Evolutionary conservation across 352 stramenopile species (phyloP).

Genomic region (Pythium rhizo-oryzae): DNA sequence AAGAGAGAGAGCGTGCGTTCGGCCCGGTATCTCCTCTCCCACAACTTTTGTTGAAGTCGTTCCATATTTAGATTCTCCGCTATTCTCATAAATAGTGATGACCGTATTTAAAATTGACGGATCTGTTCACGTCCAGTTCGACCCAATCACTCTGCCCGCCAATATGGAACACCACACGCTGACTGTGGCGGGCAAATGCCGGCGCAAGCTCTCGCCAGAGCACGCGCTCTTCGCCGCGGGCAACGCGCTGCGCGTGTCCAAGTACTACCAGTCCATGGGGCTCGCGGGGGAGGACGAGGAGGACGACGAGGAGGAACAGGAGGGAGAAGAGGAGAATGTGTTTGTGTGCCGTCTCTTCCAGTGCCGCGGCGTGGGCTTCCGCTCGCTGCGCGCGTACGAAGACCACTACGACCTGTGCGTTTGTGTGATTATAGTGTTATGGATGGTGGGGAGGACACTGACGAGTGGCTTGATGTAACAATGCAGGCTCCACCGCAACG

Average conservation of each 20-base stretch:
- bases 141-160: no score
- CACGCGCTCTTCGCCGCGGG: constrained; percentile 50
- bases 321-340: constrained; percentile 1
- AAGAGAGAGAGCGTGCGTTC: no score
- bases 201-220: constrained; percentile 53
- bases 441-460: background rate
- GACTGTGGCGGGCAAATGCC: constrained; percentile 48
- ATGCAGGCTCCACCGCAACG: constrained; percentile 40
- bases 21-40: no score
- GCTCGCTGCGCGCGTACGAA: constrained; percentile 48
- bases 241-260: constrained; percentile 42
- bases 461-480: background rate
- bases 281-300: constrained; percentile 4
- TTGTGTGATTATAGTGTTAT: background rate
- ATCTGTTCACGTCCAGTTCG: no score
- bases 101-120: background rate
- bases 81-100: constrained; percentile 8
- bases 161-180: constrained; percentile 40
- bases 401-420: constrained; percentile 68
- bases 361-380: constrained; percentile 45
- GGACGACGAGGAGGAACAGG: no score
- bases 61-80: constrained; percentile 21
- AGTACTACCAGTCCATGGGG: constrained; percentile 42
- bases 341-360: constrained; percentile 50
- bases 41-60: background rate